Evolutionary conservation across 2,329 filamentous ascomycete genomes (phyloP), one percentile per base, ranked within the genome.

Genomic region (Fusarium buharicum): DNA sequence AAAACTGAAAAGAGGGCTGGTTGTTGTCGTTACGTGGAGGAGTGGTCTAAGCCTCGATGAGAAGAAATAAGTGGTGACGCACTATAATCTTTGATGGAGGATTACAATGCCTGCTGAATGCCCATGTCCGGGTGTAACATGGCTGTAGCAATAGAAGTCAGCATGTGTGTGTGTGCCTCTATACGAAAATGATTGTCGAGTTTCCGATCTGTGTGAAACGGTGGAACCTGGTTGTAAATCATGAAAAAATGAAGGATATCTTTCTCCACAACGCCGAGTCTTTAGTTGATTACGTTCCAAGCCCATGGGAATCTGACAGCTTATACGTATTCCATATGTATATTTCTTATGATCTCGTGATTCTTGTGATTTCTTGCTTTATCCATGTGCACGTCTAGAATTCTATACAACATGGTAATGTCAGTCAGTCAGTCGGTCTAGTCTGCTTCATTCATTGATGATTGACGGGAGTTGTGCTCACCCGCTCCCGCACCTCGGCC

Each of bases 381-480:
- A 11, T 28, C 27, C 22, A 24, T 24, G 22, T 24, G 6, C 6
- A 24, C 22, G 8, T 8, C 22, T 24, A 24, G 4, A 24, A 24
- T 24, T 24, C 22, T 6, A 24, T 24, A 24, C 8, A 24, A 24
- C 20, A 22, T 22, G 20, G 6, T 22, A 22, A 22, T 22, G 20
- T n/a, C n/a, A n/a, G n/a, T n/a, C n/a, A n/a, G n/a, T n/a, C n/a
- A n/a, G n/a, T n/a, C n/a, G n/a, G n/a, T n/a, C n/a, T n/a, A n/a
- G n/a, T n/a, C n/a, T n/a, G n/a, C n/a, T n/a, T n/a, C n/a, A n/a
- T n/a, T n/a, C n/a, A n/a, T n/a, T n/a, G n/a, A n/a, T n/a, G n/a
- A n/a, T n/a, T 22, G 33, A 50, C 50, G 41, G 61, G 56, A 65
- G 43, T 62, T 65, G 53, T 56, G 55, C 51, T 60, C 48, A 55